Evolutionary conservation across 495 filamentous ascomycete genomes (phyloP), one percentile per base, ranked within the genome.

Genomic region (Hypoxylon crocopeplum): DNA sequence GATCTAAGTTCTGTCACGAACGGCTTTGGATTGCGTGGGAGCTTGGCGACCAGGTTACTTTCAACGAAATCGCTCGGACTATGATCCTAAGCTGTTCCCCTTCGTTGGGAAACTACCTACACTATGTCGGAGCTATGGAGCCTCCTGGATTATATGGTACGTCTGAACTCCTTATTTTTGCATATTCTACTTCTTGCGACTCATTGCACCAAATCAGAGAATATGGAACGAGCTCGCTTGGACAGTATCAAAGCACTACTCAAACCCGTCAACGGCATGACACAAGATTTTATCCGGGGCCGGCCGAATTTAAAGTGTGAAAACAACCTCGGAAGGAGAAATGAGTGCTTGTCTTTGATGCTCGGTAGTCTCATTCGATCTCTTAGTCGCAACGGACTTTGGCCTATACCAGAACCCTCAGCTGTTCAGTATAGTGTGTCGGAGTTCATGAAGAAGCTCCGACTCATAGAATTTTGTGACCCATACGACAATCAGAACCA

Each of bases 91-190:
- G 57, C 6, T 50, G 27, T 11, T 57, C 47, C 2, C 5, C 34
- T 20, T n/a, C 47, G 3, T 16, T 36, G 2, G 59, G 59, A 1
- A 51, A 62, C 20, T 40, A 20, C 21, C 22, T 66, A 16, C 44
- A 39, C 11, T 60, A 60, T 6, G 34, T 60, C 10, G 49, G 50
- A 6, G 56, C 56, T 7, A 19, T 64, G 25, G 62, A 65, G 22
- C 62, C 62, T 10, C 62, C 62, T 13, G 62, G 40, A 15, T 61
- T 66, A 36, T 66, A 61, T n/a, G 62, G 62, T 66, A 52, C 42
- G 56, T 52, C 37, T 41, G n/a, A n/a, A n/a, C n/a, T n/a, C n/a
- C n/a, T n/a, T n/a, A 17, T 32, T 56, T 24, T 39, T 20, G 16
- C 13, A 1, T 1, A 0, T 12, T 52, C 10, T 16, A 24, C 44